Evolutionary conservation across 192 early-diverging fungal species (phyloP), one percentile per base, ranked within the genome.

Genomic region (Linnemannia exigua): DNA sequence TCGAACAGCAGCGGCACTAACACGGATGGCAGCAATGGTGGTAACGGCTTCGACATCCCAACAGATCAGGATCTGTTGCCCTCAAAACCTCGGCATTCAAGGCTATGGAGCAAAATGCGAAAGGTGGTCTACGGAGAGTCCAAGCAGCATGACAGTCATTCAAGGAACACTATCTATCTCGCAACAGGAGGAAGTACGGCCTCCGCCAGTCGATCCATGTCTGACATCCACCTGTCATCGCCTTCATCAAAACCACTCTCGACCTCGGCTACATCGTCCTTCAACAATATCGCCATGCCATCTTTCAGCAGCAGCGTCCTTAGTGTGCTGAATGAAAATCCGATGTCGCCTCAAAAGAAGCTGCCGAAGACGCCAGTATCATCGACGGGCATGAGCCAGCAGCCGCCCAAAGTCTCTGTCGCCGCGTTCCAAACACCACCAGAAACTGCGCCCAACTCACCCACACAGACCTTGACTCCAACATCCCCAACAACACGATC

Each of bases 221-320:
- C 83, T 11, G 78, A 86, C 16, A 74, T 70, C 1, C 74, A 74
- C 5, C 63, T 80, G n/a, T 36, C 25, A 63, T 6, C 58, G 12
- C 28, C 25, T 6, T 31, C 84, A 22, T 75, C 77, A 9, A 47
- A 61, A 67, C 75, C 84, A 0, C 3, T 58, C 9, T 76, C 82
- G 16, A 69, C 77, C 22, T 78, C 83, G 2, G 75, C 83, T 0
- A 67, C 78, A 20, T 36, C 68, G 31, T 86, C 84, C 2, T 77
- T 28, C 28, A 73, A 74, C 28, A 73, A 74, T 31, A 11, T 33
- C 16, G 78, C 66, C 41, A 86, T 86, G 78, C 84, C 84, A 1
- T 86, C 84, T 2, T 77, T 86, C 70, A 77, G 84, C 51, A 80
- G 84, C 66, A 80, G 84, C 33, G 84, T 70, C 12, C 51, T 86